Base-by-base conservation (phyloP, 2,329 filamentous ascomycete genomes). In the Stenocarpella maydis region DNA sequence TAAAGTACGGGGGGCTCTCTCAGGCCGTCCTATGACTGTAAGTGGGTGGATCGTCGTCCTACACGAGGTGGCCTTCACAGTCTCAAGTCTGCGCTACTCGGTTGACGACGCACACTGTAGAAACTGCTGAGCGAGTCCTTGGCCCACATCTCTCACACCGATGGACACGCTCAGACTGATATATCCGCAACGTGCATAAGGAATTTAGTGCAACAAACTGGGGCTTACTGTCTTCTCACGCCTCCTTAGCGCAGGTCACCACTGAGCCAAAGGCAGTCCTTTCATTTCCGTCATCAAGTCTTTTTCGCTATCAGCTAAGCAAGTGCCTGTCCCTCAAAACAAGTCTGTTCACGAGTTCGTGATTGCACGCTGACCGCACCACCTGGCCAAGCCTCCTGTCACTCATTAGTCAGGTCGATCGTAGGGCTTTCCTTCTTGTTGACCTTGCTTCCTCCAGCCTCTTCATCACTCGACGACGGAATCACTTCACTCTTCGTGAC, bases 321-420 rank as follows among this genome's bases (percentile, higher is more conserved):
- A 49, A 63, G n/a, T 63, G 58, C 43, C 31, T 37, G n/a, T 24
- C n/a, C 19, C 28, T 19, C n/a, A 10, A 37, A 24, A 26, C 19
- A 28, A 24, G 10, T 24, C 19, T 21, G 19, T 37, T 37, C 58
- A 37, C 41, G 17, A 65, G 9, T 8, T 50, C 8, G 8, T 31
- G 4, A 2, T 21, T 34, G 9, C 39, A 49, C n/a, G 12, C 28
- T n/a, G 9, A 19, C 19, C 19, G 34, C 52, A 34, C 17, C 14
- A 34, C 21, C 37, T 39, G n/a, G 26, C n/a, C 19, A 7, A 34
- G 3, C 45, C 31, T 9, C 21, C n/a, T 6, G 21, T 39, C 15
- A 34, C 31, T 24, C 63, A 58, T 24, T 71, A 26, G 67, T 71
- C 61, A 69, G 66, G 24, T 67, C 63, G n/a, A 69, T 71, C n/a